Base-by-base conservation (phyloP, 352 stramenopile species). In the Globisporangium cylindrosporum region DNA sequence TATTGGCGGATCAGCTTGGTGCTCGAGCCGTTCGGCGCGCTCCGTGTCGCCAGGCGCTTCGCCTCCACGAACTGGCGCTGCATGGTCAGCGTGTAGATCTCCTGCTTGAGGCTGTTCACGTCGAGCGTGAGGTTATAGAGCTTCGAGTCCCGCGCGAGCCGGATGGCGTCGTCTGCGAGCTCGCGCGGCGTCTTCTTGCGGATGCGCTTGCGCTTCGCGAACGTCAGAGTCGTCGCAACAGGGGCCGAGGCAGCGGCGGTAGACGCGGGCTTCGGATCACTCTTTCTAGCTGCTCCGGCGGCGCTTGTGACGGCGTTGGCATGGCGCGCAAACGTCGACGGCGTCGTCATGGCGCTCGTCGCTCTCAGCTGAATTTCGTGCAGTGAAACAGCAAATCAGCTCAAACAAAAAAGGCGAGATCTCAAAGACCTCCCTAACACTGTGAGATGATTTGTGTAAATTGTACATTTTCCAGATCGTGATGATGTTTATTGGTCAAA, bases 71-170 rank as follows among this genome's bases (percentile, higher is more conserved):
- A 15, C 3, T 20, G 34, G 6, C 53, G 48, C 49, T 41, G 32
- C 32, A 54, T 54, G 14, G 1, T 18, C 3, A 67, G 62, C 62
- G 29, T 14, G 15, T 70, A 67, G 34, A 81, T 64, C 61, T 79
- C 74, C 51, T 77, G 74, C 34, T 69, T 64, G 24, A 83, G 53
- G 24, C 59, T 72, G 51, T 80, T 69, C 20, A 80, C 58, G 53
- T 84, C 74, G 5, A 82, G 65, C 62, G 72, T 67, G 27, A 84
- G 62, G 25, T 79, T 79, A 62, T 75, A 59, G 12, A 69, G 25
- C 15, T 38, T 56, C 34, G 64, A 69, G 34, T 59, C 46, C 3
- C 46, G 59, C 43, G 59, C 59, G 25, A 43, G 41, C 6, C 43
- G 59, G 43, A 65, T 20, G 25, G 43, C 25, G 59, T 38, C 32